Conservation (phyloP, 2,329 filamentous ascomycete species). For the Xylariales sp. region DNA sequence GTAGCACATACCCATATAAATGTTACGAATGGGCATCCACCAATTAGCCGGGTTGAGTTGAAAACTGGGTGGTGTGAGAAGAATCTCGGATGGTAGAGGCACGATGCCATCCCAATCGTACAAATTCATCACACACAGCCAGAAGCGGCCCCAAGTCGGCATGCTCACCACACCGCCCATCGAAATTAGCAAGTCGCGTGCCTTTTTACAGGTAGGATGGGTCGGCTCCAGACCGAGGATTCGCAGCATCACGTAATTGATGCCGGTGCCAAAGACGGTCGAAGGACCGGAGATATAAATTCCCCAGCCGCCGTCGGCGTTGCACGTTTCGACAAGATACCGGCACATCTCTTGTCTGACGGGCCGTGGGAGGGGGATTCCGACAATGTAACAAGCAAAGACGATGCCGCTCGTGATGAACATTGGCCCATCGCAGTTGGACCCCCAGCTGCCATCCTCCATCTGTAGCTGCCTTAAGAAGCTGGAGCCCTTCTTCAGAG, state of each 20-base stretch:
- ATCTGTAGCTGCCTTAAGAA: constrained; percentile 24
- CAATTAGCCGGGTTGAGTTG: constrained; percentile 20
- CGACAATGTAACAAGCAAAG: constrained; percentile 21
- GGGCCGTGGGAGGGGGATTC: constrained; percentile 10
- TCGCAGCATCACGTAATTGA: constrained; percentile 25
- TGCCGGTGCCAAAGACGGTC: constrained; percentile 19
- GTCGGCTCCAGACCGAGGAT: constrained; percentile 8
- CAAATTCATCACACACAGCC: constrained; percentile 18
- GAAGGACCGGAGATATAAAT: constrained; percentile 17
- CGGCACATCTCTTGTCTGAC: constrained; percentile 20
- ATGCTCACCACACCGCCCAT: constrained; percentile 18
- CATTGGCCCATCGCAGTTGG: constrained; percentile 24
- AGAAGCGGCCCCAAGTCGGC: constrained; percentile 27
- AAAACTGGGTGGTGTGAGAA: constrained; percentile 9
- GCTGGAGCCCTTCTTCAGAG: constrained; percentile 17
- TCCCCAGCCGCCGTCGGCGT: constrained; percentile 23
- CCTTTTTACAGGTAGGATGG: constrained; percentile 8
- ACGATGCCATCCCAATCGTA: constrained; percentile 30
- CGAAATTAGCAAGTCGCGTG: constrained; percentile 6
- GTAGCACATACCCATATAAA: constrained; percentile 24
- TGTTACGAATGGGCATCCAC: constrained; percentile 27
- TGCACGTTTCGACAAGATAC: constrained; percentile 21
- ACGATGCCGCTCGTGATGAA: constrained; percentile 26
- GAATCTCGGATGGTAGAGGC: constrained; percentile 15
- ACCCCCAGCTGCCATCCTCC: constrained; percentile 23